Percentiles rank a stretch among this genome's conserved stretches.
Evolutionary conservation across 371 early-diverging fungal species (phyloP).

Genomic region (Saksenaea oblongispora): DNA sequence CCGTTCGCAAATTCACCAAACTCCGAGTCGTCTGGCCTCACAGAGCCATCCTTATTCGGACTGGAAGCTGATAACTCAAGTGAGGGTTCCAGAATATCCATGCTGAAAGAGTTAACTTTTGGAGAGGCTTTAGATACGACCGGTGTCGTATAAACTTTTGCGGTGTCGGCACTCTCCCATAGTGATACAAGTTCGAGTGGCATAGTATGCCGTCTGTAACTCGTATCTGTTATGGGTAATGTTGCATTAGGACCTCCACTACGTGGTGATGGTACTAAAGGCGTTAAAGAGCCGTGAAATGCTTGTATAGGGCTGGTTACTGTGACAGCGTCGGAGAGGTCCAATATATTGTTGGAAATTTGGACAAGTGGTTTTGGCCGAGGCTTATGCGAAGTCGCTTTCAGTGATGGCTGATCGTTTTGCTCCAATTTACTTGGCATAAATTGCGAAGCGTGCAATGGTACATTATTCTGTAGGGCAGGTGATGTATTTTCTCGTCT

Average conservation of each 20-base stretch:
- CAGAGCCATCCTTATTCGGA: not conserved
- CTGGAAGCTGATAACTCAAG: not conserved
- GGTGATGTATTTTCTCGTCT: not conserved
- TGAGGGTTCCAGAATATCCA: not conserved
- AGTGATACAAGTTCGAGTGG: not conserved
- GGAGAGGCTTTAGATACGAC: not conserved
- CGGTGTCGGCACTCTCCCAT: not conserved
- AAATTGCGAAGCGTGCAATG: not conserved
- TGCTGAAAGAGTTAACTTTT: not conserved
- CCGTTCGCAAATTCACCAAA: not conserved
- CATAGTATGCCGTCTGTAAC: not conserved
- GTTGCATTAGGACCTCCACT: not conserved
- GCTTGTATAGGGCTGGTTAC: not conserved
- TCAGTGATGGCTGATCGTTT: not conserved
- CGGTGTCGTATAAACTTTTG: not conserved
- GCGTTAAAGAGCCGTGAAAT: not conserved
- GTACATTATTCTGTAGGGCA: not conserved
- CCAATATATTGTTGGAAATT: not conserved
- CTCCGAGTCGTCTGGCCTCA: not conserved
- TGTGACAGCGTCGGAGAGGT: not conserved
- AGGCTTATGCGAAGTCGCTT: not conserved
- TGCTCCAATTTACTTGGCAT: not conserved
- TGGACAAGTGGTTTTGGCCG: not conserved
- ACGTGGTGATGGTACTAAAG: not conserved
- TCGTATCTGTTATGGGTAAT: not conserved